Evolutionary conservation across 1,284 basidiomycete species (phyloP), one percentile per base, ranked within the genome.

Genomic region (Microstroma glucosiphilum): DNA sequence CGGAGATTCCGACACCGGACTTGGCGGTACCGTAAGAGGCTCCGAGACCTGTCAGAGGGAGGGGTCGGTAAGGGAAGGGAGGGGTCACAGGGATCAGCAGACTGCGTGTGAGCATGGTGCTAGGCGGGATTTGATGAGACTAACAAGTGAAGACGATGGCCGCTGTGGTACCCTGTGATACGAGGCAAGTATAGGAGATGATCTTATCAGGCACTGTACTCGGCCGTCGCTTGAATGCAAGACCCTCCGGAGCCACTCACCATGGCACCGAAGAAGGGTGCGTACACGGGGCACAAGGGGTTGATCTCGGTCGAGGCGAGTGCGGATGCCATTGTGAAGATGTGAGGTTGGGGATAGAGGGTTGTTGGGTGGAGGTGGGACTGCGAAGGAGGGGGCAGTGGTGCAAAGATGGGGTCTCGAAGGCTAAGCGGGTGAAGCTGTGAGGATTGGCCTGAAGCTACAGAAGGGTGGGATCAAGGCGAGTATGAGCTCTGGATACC

Each of bases 1-100:
- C 96, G 64, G 94, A 89, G 79, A 98, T 98, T 60, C 94, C 96
- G 74, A 99, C 96, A 56, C 96, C 96, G 56, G 94, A 86, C 82
- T 99, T 99, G 57, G 93, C 87, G 0, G 96, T 99, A 51, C 96
- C 96, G 81, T 91, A 93, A 19, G 94, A 93, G 66, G 94, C 94
- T 69, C 96, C 94, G 54, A 96, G 83, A 69, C 93, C 84, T 77
- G 64, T 19, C 21, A 54, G 13, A n/a, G n/a, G n/a, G 43, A 48
- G 43, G 43, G 43, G 43, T 48, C 11, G 51, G 21, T 19, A n/a
- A 42, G 57, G 26, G 49, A 37, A 7, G 37, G 26, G 23, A 58
- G 56, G 56, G 19, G 51, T 8, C 21, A 54, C 26, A 21, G 51
- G 15, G 51, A 13, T 54, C 17, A 37, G 30, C 9, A 37, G 9